Conservation (phyloP, 306 rosid genomes). For the Pyrus pyrifolia region DNA sequence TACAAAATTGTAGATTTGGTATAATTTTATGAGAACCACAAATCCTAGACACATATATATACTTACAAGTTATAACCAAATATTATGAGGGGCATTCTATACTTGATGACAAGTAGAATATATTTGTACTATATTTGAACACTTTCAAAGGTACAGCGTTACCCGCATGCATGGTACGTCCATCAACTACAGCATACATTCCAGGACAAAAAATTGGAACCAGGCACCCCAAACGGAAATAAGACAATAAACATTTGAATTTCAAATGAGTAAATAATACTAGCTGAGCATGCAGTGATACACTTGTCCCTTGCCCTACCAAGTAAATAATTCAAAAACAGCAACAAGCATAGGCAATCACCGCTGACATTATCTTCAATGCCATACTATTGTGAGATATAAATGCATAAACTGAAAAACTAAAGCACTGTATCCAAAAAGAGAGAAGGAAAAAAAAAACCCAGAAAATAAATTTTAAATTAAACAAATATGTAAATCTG, state of each 20-base stretch:
- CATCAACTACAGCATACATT: neutral
- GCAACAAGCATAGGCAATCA: neutral
- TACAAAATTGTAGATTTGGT: neutral
- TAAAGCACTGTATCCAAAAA: neutral
- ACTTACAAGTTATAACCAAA: neutral
- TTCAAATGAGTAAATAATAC: neutral
- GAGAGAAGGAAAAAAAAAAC: neutral
- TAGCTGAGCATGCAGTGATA: neutral
- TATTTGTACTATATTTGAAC: neutral
- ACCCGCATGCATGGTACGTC: neutral
- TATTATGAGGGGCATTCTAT: neutral
- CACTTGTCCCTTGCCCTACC: neutral
- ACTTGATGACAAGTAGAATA: neutral
- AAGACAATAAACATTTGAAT: neutral
- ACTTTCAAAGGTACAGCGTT: neutral
- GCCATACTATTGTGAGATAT: neutral
- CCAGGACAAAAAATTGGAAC: neutral
- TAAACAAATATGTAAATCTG: neutral
- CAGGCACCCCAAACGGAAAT: neutral
- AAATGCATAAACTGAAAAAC: neutral
- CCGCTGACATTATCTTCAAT: neutral
- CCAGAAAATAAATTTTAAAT: neutral
- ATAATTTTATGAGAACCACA: neutral
- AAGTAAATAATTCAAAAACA: neutral
- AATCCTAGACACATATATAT: neutral